phyloP scores from a whole-genome alignment of 208 protist genomes.

The Borovskyia barvae region DNA sequence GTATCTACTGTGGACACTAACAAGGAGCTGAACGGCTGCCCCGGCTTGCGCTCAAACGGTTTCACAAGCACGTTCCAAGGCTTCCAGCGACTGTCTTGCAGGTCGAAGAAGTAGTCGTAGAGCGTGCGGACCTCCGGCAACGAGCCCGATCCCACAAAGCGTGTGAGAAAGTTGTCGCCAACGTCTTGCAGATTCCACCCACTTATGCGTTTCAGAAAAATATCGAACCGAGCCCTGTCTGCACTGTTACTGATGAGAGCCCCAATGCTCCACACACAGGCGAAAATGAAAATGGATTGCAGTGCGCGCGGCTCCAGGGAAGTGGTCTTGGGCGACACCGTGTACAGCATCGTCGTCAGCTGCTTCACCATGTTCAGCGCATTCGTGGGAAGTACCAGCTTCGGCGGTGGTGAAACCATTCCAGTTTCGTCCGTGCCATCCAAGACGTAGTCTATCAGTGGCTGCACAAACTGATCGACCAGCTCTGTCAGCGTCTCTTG shows the following conservation, averaged over 20 bases:
- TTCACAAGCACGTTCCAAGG: slow-evolving; percentile 94
- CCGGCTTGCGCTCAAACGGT: slow-evolving; percentile 87
- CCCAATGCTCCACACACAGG: slow-evolving; percentile 96
- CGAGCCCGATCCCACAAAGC: slow-evolving; percentile 89
- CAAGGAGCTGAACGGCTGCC: slow-evolving; percentile 94
- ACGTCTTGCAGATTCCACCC: slow-evolving; percentile 92
- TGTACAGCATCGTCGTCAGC: slow-evolving; percentile 91
- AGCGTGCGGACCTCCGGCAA: slow-evolving; percentile 92
- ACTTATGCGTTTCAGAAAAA: slow-evolving; percentile 93
- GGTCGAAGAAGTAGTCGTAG: slow-evolving; percentile 97
- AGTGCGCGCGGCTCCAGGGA: slow-evolving; percentile 88
- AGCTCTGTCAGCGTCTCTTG: slow-evolving; percentile 90
- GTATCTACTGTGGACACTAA: slow-evolving; percentile 99
- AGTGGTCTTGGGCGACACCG: slow-evolving; percentile 67
- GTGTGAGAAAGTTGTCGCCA: slow-evolving; percentile 87
- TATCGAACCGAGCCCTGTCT: slow-evolving; percentile 93
- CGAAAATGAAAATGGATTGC: slow-evolving; percentile 96
- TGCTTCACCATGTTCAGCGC: slow-evolving; percentile 95
- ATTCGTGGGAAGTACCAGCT: slow-evolving; percentile 82
- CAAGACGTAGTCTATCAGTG: slow-evolving; percentile 91
- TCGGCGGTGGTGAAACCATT: slow-evolving; percentile 59
- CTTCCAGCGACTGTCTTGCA: slow-evolving; percentile 92
- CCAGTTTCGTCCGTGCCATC: slow-evolving; percentile 89
- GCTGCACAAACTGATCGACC: slow-evolving; percentile 93
- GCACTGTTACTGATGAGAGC: slow-evolving; percentile 71